phyloP scores from a whole-genome alignment of 177 flowering plant genomes.

The Vitis hybrid region DNA sequence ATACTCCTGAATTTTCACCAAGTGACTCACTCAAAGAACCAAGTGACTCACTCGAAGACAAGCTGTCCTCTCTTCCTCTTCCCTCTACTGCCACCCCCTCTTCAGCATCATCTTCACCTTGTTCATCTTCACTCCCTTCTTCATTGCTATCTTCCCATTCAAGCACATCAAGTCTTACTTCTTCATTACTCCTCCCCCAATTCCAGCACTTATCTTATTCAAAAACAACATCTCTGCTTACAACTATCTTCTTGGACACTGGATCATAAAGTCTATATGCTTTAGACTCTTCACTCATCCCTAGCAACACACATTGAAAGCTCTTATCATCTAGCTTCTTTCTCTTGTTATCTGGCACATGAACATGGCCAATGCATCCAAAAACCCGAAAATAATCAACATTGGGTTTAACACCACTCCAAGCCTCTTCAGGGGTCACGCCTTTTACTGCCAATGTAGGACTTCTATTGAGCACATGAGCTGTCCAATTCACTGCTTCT shows the following conservation, averaged over 20 bases:
- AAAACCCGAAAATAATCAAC: constrained; percentile 3
- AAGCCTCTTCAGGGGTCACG: constrained; percentile 3
- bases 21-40: too few species aligned
- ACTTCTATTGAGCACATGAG: not conserved
- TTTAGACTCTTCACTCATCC: constrained; percentile 8
- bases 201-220: constrained; percentile 12
- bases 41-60: too few species aligned
- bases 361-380: constrained; percentile 7
- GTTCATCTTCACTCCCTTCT: too few species aligned
- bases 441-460: not conserved
- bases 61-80: too few species aligned
- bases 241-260: constrained; percentile 1
- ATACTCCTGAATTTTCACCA: too few species aligned
- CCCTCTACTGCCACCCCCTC: too few species aligned
- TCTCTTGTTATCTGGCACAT: constrained; percentile 1
- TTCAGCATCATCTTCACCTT: too few species aligned
- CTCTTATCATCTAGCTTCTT: constrained; percentile 9
- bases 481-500: not conserved
- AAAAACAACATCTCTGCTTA: constrained; percentile 14
- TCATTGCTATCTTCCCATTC: too few species aligned
- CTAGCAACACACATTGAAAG: not conserved
- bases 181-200: not conserved
- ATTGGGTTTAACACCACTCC: constrained; percentile 4
- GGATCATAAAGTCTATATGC: constrained; percentile 12
- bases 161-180: too few species aligned